phyloP scores from a whole-genome alignment of 192 early-diverging fungal genomes.

The Spinellus fusiger region DNA sequence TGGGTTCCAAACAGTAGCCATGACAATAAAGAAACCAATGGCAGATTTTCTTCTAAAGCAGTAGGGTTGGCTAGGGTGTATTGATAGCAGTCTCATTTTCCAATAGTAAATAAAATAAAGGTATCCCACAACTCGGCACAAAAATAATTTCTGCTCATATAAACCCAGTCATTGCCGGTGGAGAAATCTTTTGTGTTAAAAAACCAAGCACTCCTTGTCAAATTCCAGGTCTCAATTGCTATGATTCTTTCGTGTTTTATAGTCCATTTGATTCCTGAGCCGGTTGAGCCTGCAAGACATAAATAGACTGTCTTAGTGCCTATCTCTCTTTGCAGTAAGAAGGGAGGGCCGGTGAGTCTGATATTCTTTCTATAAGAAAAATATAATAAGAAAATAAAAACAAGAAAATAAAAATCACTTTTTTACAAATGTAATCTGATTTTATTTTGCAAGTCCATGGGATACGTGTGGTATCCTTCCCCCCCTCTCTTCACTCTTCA shows the following conservation, averaged over 20 bases:
- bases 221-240: conserved; percentile 11
- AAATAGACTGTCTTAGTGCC: conserved; percentile 7
- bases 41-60: neutral
- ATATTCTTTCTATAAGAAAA: neutral
- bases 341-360: conserved; percentile 12
- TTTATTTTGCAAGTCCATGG: no score
- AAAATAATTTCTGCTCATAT: neutral
- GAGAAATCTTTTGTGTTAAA: neutral
- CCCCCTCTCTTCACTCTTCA: neutral
- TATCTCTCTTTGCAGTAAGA: neutral
- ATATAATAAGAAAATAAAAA: neutral
- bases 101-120: neutral
- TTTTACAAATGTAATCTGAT: neutral
- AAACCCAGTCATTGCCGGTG: neutral
- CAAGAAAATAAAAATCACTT: neutral
- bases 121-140: conserved; percentile 1
- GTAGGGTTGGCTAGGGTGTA: neutral
- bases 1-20: neutral
- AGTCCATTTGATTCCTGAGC: conserved; percentile 6
- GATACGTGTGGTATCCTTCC: no score
- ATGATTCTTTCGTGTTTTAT: neutral
- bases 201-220: conserved; percentile 14
- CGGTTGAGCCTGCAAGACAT: conserved; percentile 7
- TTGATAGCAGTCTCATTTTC: neutral
- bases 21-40: neutral